Evolutionary conservation across 2,329 filamentous ascomycete genomes (phyloP), one percentile per base, ranked within the genome.

Genomic region (Beauveria sp.): DNA sequence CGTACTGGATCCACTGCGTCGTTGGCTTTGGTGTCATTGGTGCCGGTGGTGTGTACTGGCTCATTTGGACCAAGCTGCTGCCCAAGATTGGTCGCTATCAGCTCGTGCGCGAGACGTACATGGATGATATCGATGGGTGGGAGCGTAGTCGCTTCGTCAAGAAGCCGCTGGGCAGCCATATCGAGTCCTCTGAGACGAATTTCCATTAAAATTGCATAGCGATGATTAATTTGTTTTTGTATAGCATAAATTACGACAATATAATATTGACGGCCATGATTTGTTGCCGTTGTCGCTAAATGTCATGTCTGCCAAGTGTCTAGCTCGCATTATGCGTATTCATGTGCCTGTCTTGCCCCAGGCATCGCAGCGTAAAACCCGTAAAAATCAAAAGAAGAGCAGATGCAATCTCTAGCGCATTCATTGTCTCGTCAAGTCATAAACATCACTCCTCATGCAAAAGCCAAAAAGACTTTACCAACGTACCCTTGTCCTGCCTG

Each of bases 71-170:
- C 4, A 68, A 78, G 43, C 66, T 84, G 5, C 64, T 84, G 42
- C 82, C 82, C 59, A 77, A 74, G 67, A 63, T 84, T 38, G 81
- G 81, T 16, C 67, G 68, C 0, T 85, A 88, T 67, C 77, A 82
- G 66, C 75, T 89, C 10, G 77, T 84, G 2, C 78, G 81, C 61
- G 80, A 86, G 70, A 77, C 74, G 0, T 70, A 78, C 2, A 71
- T 87, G 8, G 81, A 85, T 63, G 77, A 78, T 0, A 77, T 82
- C 47, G 85, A 88, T 69, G 85, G 86, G 1, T 88, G 86, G 86
- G 84, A 85, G 66, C 75, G 81, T 38, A 83, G 75, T 59, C 76
- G 81, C 2, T 86, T 86, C 67, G 71, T 76, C 2, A 76, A 70
- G 62, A 70, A 75, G 63, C 79, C 81, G 5, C 60, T 69, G 38